These are phyloP conservation scores for Pezicula carpinea DNA, from an alignment of 2,329 filamentous ascomycete species.

Conservation along the genomic window DNA sequence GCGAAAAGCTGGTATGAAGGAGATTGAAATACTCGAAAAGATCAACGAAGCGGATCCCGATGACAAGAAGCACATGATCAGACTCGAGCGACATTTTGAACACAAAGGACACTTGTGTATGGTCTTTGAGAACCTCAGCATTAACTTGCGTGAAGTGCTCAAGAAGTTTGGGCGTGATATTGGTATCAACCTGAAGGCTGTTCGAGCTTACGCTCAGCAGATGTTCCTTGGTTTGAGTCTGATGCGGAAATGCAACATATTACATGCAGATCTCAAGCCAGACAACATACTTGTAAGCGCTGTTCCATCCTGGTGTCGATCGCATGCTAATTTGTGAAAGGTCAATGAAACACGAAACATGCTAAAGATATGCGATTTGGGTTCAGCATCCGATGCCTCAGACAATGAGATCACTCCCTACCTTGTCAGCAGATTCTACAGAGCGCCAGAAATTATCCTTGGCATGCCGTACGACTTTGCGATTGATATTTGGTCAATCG, in stretches of 20 bases:
- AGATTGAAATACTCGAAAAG: conserved; percentile 88
- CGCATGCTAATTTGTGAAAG: conserved; percentile 18
- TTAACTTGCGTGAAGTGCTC: conserved; percentile 89
- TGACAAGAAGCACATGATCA: conserved; percentile 87
- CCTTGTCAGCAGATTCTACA: conserved; percentile 94
- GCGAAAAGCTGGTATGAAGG: conserved; percentile 85
- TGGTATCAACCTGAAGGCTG: conserved; percentile 83
- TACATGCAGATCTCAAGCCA: conserved; percentile 94
- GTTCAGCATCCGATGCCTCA: conserved; percentile 87
- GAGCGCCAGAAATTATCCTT: conserved; percentile 93
- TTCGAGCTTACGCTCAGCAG: conserved; percentile 85
- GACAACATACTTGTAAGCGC: conserved; percentile 74
- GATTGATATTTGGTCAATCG: conserved; percentile 97
- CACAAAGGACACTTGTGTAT: conserved; percentile 95
- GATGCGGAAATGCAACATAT: conserved; percentile 85
- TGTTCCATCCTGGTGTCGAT: not conserved
- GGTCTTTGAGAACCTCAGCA: conserved; percentile 90
- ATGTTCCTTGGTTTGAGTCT: conserved; percentile 87
- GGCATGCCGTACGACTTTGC: conserved; percentile 94
- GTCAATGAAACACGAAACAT: conserved; percentile 79
- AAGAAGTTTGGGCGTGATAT: conserved; percentile 95
- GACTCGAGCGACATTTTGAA: conserved; percentile 82
- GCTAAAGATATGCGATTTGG: conserved; percentile 93
- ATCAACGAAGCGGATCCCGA: conserved; percentile 81
- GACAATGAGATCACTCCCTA: conserved; percentile 94